Percentiles rank a stretch among this genome's conserved stretches.
Conservation (phyloP, 371 early-diverging fungal genomes). For the Parasitella parasitica region DNA sequence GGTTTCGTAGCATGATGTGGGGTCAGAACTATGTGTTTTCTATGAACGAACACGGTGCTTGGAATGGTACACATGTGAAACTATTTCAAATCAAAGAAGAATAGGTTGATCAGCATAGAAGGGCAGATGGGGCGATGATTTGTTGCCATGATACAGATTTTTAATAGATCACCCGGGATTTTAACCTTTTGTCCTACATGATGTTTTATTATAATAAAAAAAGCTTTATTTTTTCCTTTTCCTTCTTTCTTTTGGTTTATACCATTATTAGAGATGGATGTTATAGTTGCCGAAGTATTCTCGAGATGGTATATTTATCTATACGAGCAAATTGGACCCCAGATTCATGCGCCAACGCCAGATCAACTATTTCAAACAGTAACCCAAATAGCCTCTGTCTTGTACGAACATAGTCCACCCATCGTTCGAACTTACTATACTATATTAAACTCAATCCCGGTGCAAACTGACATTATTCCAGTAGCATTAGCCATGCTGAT, state of each 20-base stretch:
- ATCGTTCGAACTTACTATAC: slow-evolving; percentile 25
- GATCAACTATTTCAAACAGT: slow-evolving; percentile 16
- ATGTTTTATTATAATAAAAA: not conserved
- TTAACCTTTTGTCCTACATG: not conserved
- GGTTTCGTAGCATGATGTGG: slow-evolving; percentile 71
- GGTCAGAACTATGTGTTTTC: slow-evolving; percentile 62
- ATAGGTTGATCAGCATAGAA: not conserved
- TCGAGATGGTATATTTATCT: slow-evolving; percentile 32
- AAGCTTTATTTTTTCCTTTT: not conserved
- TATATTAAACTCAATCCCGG: slow-evolving; percentile 22
- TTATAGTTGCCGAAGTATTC: slow-evolving; percentile 25
- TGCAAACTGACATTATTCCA: slow-evolving; percentile 38
- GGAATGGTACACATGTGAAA: slow-evolving; percentile 66
- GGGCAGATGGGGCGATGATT: not conserved
- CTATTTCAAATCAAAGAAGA: slow-evolving; percentile 57
- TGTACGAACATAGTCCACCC: slow-evolving; percentile 26
- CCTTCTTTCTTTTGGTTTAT: not conserved
- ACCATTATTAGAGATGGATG: slow-evolving; percentile 10
- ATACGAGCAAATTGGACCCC: slow-evolving; percentile 24
- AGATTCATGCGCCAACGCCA: slow-evolving; percentile 30
- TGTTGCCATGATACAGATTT: not conserved
- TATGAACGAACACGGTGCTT: slow-evolving; percentile 54
- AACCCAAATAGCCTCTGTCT: not conserved
- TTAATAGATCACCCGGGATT: not conserved
- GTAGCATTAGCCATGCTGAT: slow-evolving; percentile 29